phyloP scores from a whole-genome alignment of 306 rosid genomes.

The Acacia melanoxylon region DNA sequence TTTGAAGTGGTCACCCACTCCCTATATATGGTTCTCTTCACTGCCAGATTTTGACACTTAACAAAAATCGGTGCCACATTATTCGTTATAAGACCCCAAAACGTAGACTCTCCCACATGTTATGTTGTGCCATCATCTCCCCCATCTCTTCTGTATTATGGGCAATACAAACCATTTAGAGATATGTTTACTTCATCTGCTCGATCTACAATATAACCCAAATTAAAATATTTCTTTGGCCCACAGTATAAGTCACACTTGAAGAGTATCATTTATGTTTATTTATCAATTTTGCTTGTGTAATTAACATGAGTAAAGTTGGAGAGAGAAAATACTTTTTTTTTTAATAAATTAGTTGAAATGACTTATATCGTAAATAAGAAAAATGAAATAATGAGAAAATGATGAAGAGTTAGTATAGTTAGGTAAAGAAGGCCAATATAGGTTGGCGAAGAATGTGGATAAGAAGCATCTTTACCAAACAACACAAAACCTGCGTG shows the following conservation, averaged over 20 bases:
- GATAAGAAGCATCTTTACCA: neutral
- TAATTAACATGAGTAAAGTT: too few relatives aligned
- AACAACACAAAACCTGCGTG: neutral
- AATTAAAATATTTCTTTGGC: too few relatives aligned
- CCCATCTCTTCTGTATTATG: neutral
- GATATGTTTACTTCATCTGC: too few relatives aligned
- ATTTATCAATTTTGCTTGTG: too few relatives aligned
- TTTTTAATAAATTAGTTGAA: too few relatives aligned
- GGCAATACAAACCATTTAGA: neutral
- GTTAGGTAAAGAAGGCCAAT: neutral
- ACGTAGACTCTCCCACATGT: neutral
- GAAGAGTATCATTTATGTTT: too few relatives aligned
- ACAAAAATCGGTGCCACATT: neutral
- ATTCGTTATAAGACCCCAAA: neutral
- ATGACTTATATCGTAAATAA: too few relatives aligned
- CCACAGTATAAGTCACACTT: too few relatives aligned
- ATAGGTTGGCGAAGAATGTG: neutral
- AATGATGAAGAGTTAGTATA: neutral
- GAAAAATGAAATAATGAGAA: too few relatives aligned
- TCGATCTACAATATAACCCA: too few relatives aligned
- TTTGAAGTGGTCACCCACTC: neutral
- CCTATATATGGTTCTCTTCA: neutral
- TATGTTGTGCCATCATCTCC: neutral
- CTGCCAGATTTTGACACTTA: neutral
- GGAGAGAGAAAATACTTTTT: too few relatives aligned